Evolutionary conservation across 2,329 filamentous ascomycete genomes (phyloP), one percentile per base, ranked within the genome.

Genomic region (Calonectria honghensis): DNA sequence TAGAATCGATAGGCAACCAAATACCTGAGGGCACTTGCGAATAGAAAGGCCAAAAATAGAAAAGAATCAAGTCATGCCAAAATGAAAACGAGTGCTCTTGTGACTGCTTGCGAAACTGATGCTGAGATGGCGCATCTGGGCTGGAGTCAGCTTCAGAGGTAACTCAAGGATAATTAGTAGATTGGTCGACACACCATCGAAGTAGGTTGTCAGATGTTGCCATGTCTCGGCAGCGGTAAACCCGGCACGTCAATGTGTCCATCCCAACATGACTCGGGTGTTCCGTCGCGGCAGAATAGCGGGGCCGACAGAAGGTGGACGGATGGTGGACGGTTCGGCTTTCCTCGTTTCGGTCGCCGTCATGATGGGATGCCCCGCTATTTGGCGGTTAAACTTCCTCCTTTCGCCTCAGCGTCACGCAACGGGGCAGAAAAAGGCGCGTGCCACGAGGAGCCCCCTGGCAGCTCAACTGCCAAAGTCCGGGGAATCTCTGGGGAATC

Each of bases 1-100:
- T 48, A 48, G 45, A 48, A 48, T 48, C 45, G 45, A 48, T n/a
- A 48, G 45, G 45, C 45, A 48, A 48, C 45, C n/a, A 48, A n/a
- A 48, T n/a, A 48, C 20, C 45, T 24, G 45, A 48, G 45, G 41
- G 18, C 41, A 45, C 45, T 48, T 48, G 45, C 45, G 13, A 20
- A 48, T 48, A 48, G 45, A 48, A 6, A 48, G 20, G n/a, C 45
- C 20, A 24, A 48, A 48, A 24, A 48, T n/a, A 48, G n/a, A 48
- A n/a, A 6, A 48, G 45, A 48, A 24, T 24, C n/a, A 48, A n/a
- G 45, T 48, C 45, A 48, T 48, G 45, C n/a, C 45, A 48, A 48
- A 48, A 48, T 48, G 45, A 48, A 48, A 48, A 11, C 3, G 5
- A 48, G 7, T 41, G 16, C 39, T 20, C 6, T 5, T 24, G 41